These are phyloP conservation scores for Elongisporangium anandrum DNA, from an alignment of 352 stramenopile genomes.

Conservation along the genomic window DNA sequence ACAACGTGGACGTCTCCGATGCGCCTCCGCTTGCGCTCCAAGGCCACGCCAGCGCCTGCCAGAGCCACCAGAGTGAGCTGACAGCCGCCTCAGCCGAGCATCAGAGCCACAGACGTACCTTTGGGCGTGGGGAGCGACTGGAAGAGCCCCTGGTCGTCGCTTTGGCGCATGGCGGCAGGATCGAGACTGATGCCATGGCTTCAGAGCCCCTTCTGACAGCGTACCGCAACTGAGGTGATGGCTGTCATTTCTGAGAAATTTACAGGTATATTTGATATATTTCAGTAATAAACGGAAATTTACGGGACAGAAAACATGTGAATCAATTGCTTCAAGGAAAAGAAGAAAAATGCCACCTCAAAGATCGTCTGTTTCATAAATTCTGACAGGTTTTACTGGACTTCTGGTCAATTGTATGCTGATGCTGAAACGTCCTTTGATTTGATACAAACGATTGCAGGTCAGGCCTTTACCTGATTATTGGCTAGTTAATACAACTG, in stretches of 20 bases:
- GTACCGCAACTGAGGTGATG: neutral
- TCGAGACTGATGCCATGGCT: neutral
- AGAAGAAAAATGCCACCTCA: neutral
- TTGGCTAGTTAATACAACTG: neutral
- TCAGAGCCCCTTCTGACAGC: neutral
- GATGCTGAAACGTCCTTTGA: neutral
- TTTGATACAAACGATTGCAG: neutral
- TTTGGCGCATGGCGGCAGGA: neutral
- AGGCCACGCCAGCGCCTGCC: neutral
- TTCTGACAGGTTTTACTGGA: neutral
- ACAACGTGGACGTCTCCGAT: constrained; percentile 40
- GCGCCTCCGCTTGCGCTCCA: neutral
- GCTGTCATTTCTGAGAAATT: neutral
- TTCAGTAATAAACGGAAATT: neutral
- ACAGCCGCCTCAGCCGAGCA: neutral
- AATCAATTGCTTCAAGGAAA: neutral
- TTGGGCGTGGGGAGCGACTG: neutral
- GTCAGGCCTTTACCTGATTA: too few relatives aligned
- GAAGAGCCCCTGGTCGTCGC: neutral
- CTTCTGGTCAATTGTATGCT: neutral
- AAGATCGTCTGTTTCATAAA: neutral
- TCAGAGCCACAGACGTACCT: neutral
- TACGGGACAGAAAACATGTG: neutral
- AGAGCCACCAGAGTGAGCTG: neutral
- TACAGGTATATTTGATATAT: neutral